These are phyloP conservation scores for Penicillium salamii DNA, from an alignment of 495 filamentous ascomycete genomes.

Conservation along the genomic window DNA sequence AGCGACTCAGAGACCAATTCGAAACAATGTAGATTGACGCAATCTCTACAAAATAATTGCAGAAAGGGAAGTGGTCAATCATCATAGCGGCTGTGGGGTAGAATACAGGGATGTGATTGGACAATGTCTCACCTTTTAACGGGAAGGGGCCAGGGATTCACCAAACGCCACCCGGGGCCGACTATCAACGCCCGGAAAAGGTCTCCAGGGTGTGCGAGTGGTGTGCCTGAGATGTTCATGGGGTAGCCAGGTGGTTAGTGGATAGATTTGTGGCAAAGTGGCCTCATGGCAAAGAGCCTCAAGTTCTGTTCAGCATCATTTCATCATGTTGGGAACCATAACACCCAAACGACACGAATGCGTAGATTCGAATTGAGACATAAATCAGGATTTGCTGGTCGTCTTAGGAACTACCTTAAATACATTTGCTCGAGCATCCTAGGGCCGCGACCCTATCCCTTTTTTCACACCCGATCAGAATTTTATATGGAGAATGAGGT, in stretches of 20 bases:
- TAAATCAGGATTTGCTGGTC: neutral
- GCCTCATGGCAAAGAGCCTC: too few species aligned
- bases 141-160: too few species aligned
- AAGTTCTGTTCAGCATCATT: too few species aligned
- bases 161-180: neutral
- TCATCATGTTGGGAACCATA: too few species aligned
- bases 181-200: neutral
- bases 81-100: slow-evolving; percentile 7
- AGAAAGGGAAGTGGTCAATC: slow-evolving; percentile 22
- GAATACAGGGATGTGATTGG: neutral
- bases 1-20: slow-evolving; percentile 19
- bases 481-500: slow-evolving; percentile 14
- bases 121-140: too few species aligned
- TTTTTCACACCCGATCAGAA: neutral
- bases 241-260: too few species aligned
- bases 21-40: slow-evolving; percentile 21
- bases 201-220: neutral
- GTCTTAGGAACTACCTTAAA: slow-evolving; percentile 1
- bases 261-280: too few species aligned
- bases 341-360: too few species aligned
- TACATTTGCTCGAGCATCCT: slow-evolving; percentile 5
- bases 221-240: neutral
- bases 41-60: slow-evolving; percentile 16
- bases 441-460: slow-evolving; percentile 13
- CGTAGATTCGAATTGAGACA: too few species aligned